Base-by-base conservation (phyloP, 768 basidiomycete genomes). In the Leucocoprinus sp. region DNA sequence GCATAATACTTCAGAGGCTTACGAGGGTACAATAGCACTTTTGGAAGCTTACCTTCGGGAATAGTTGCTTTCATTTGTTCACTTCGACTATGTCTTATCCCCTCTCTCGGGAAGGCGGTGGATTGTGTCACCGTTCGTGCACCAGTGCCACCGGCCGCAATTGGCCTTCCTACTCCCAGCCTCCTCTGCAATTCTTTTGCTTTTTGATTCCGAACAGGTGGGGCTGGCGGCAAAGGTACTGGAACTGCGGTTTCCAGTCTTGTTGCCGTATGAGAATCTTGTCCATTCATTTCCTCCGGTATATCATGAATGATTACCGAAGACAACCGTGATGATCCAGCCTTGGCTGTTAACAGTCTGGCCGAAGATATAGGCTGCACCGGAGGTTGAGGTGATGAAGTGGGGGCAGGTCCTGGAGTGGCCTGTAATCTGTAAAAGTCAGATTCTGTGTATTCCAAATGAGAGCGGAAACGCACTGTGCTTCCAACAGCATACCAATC, bases 141-240 rank as follows among this genome's bases (percentile, higher is more conserved):
- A 14, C 85, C 84, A 14, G 65, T 62, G 19, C 84, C 84, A 21
- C 84, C 85, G 24, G 74, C 82, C 14, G 69, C 66, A 6, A 69
- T 67, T 7, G 86, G 86, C 53, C 80, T 71, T 2, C 86, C 86
- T 11, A 86, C 77, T 41, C 87, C 87, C 14, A 89, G 69, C 51
- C 68, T 69, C 33, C 71, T 74, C 60, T 86, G 86, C 3, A 76
- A 70, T 41, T 85, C 82, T 58, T 80, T 85, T 9, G 84, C 80
- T 56, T 84, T 85, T 45, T 82, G 71, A 23, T 76, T 75, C 8
- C 82, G 74, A 8, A 57, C 50, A 8, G 63, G 58, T 23, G 55
- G 62, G 50, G 61, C 56, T 26, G 60, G 54, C 45, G 40, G 46
- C 37, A 52, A 50, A 17, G 19, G 2, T 15, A 22, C 15, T 17